These are phyloP conservation scores for Eucalyptus albens DNA, from an alignment of 345 rosid genomes.

Conservation along the genomic window DNA sequence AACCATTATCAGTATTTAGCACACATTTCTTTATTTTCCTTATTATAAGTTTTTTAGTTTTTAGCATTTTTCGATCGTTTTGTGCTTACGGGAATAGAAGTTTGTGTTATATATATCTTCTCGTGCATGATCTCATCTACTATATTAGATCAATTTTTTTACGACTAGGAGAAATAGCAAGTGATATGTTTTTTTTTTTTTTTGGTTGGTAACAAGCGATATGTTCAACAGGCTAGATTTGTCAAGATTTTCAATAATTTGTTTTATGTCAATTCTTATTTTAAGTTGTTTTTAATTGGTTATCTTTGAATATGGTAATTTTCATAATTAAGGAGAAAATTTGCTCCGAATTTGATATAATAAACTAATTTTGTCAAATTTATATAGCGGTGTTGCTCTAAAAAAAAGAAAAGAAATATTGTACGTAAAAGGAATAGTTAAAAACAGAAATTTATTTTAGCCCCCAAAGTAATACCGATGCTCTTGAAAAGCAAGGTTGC, in stretches of 20 bases:
- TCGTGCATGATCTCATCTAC: accelerated
- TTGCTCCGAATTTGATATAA: background rate
- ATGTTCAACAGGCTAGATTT: accelerated
- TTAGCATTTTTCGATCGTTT: background rate
- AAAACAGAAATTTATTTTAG: background rate
- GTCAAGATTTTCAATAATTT: background rate
- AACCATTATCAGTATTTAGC: background rate
- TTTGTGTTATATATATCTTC: background rate
- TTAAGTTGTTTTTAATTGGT: background rate
- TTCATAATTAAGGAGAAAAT: background rate
- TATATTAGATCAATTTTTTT: background rate
- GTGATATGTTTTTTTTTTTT: too few species aligned
- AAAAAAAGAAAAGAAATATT: background rate
- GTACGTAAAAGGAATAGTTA: background rate
- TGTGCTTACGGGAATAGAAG: background rate
- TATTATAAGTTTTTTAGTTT: background rate
- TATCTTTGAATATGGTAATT: background rate
- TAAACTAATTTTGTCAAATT: accelerated
- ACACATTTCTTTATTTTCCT: background rate
- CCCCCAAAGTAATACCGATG: accelerated
- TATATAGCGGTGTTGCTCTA: accelerated
- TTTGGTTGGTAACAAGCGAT: accelerated
- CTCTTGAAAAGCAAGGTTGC: accelerated
- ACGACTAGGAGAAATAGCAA: background rate
- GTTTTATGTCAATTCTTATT: background rate